Base-by-base conservation (phyloP, 75 land plant genomes). In the Cunninghamia lanceolata region DNA sequence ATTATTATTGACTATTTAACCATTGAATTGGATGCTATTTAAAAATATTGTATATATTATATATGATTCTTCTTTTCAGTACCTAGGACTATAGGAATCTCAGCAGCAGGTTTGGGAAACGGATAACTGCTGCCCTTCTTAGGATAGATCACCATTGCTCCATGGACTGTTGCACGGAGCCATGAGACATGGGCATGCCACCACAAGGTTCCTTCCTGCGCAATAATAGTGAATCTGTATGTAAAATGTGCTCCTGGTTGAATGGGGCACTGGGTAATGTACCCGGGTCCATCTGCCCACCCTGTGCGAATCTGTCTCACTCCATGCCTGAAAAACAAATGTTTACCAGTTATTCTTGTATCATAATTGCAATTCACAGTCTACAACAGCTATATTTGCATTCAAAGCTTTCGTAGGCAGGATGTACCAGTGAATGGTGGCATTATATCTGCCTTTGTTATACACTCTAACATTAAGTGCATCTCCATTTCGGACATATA, bases 211-310 rank as follows among this genome's bases (percentile, higher is more conserved):
- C 82, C 82, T 71, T 50, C 78, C 50, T 87, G 43, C 35, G 32
- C 50, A 59, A 56, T 19, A n/a, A 80, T 80, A 0, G 82, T 80
- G 88, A 88, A 88, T 83, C 82, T 28, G 76, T 88, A 88, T 13
- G 84, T 86, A 75, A 56, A 88, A 32, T 70, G 82, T 73, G 82
- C 89, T 1, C 88, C 89, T 11, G 89, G 84, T 59, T 88, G 59
- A 73, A 88, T 86, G 30, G 89, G 89, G 35, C 89, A 88, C 34
- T 88, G 89, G 6, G 88, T 80, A 30, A 86, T 88, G 28, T 77
- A 88, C 3, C 88, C 88, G 2, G 88, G 83, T 9, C 89, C 89
- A 34, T 88, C 89, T 11, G 78, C 56, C 39, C 50, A 88, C 35
- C 84, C 89, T 34, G 89, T 88, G 39, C 88, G 84, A 25, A 53